phyloP scores from a whole-genome alignment of 1,139 yeast species.

The Magnusiomyces magnusii region DNA sequence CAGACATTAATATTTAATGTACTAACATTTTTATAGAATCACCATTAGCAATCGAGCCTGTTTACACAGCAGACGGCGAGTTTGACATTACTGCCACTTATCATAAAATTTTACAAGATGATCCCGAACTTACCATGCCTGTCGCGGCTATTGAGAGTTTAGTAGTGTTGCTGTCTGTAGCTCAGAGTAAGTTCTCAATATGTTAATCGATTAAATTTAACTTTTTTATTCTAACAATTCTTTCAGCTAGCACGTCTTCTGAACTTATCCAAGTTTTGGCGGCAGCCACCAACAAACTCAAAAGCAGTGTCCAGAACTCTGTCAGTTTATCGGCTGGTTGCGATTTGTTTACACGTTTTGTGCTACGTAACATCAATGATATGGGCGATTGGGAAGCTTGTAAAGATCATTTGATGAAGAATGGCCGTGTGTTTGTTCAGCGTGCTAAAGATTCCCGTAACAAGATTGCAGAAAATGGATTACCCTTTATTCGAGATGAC shows the following conservation, averaged over 20 bases:
- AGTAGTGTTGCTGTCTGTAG: conserved; percentile 69
- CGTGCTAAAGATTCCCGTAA: conserved; percentile 88
- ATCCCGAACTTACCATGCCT: conserved; percentile 97
- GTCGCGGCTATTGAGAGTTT: conserved; percentile 96
- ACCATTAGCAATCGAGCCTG: conserved; percentile 10
- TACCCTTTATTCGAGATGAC: conserved; percentile 87
- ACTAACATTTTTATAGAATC: not conserved
- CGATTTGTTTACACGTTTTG: conserved; percentile 92
- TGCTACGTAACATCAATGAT: conserved; percentile 76
- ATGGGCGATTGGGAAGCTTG: conserved; percentile 96
- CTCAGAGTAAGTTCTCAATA: conserved; percentile 45
- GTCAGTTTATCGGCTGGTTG: conserved; percentile 95
- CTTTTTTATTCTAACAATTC: not conserved
- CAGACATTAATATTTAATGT: not conserved
- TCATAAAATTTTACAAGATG: conserved; percentile 71
- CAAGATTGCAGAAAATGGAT: conserved; percentile 81
- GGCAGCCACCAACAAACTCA: conserved; percentile 65
- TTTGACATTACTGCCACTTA: conserved; percentile 81
- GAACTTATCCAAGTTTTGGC: conserved; percentile 79
- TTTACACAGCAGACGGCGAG: conserved; percentile 17
- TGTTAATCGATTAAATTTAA: not conserved
- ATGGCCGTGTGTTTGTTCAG: conserved; percentile 85
- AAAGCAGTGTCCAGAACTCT: conserved; percentile 77
- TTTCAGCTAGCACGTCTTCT: conserved; percentile 68
- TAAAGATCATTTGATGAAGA: conserved; percentile 77